A percentile compares a stretch with the other conserved stretches of the same genome.
Conservation (phyloP, 2,329 filamentous ascomycete genomes). For the Albophoma yamanashiensis region DNA sequence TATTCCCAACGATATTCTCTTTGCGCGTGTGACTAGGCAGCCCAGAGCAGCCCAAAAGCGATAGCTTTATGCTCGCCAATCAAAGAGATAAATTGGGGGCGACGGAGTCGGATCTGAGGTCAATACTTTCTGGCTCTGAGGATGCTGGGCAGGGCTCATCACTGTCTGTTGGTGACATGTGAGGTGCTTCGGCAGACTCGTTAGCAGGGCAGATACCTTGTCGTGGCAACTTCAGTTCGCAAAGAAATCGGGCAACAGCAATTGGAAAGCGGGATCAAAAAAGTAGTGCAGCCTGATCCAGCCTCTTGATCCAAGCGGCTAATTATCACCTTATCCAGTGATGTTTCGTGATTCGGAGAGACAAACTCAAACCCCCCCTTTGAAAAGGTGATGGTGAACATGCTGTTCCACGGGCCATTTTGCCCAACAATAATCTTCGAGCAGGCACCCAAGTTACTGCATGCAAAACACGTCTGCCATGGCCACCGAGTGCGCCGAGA, state of each 20-base stretch:
- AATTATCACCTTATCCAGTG: background rate
- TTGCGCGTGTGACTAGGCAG: background rate
- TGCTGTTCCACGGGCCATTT: background rate
- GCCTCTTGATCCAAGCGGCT: background rate
- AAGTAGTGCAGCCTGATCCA: background rate
- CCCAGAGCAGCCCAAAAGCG: background rate
- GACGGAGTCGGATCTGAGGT: background rate
- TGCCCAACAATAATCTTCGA: background rate
- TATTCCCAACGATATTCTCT: background rate
- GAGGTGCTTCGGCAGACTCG: background rate
- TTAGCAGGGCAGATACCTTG: background rate
- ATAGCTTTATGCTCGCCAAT: background rate
- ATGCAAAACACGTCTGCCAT: conserved; percentile 39
- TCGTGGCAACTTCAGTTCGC: background rate
- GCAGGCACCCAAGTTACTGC: conserved; percentile 18
- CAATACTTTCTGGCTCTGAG: background rate
- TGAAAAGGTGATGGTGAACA: background rate
- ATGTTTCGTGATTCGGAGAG: background rate
- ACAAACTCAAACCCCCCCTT: background rate
- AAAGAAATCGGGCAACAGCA: background rate
- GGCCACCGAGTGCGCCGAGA: conserved; percentile 31
- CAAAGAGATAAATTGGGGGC: background rate
- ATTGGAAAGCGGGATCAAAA: too few species aligned
- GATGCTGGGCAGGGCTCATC: too few species aligned
- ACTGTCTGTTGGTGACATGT: background rate